Evolutionary conservation across 768 basidiomycete genomes (phyloP).

Genomic region (Melanogaster broomeanus): DNA sequence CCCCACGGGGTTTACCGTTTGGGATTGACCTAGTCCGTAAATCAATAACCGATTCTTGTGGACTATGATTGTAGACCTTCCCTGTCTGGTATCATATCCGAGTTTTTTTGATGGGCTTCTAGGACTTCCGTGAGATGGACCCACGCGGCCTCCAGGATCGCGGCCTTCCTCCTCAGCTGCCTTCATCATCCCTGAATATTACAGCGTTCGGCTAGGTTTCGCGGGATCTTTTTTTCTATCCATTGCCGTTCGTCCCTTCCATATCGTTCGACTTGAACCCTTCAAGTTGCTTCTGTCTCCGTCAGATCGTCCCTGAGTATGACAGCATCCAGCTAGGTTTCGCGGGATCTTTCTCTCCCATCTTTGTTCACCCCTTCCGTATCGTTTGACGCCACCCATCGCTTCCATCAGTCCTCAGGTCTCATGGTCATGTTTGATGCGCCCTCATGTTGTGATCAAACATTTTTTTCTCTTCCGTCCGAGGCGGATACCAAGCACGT

Average conservation of each 20-base stretch:
- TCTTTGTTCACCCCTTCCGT: too few relatives aligned
- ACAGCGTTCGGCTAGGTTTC: background rate
- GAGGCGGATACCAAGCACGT: too few relatives aligned
- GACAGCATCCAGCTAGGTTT: background rate
- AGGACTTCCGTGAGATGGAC: background rate
- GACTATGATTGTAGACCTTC: conserved; percentile 23
- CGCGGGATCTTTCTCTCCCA: background rate
- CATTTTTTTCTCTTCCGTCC: too few relatives aligned
- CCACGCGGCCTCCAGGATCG: background rate
- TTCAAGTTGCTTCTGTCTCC: background rate
- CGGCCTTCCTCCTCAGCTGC: too few relatives aligned
- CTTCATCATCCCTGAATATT: background rate
- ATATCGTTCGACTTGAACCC: too few relatives aligned
- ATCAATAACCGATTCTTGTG: conserved; percentile 65
- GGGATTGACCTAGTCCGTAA: conserved; percentile 58
- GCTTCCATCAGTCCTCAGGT: too few relatives aligned
- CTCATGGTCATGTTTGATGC: too few relatives aligned
- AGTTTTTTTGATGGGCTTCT: background rate
- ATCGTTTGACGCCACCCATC: too few relatives aligned
- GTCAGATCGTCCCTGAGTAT: background rate
- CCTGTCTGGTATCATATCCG: background rate
- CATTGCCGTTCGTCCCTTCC: too few relatives aligned
- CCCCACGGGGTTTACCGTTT: conserved; percentile 48
- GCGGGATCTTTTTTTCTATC: background rate
- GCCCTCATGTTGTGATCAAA: too few relatives aligned